Percentiles rank a stretch among this genome's conserved stretches.
Conservation (phyloP, 495 filamentous ascomycete species). For the Cairneyella variabilis region DNA sequence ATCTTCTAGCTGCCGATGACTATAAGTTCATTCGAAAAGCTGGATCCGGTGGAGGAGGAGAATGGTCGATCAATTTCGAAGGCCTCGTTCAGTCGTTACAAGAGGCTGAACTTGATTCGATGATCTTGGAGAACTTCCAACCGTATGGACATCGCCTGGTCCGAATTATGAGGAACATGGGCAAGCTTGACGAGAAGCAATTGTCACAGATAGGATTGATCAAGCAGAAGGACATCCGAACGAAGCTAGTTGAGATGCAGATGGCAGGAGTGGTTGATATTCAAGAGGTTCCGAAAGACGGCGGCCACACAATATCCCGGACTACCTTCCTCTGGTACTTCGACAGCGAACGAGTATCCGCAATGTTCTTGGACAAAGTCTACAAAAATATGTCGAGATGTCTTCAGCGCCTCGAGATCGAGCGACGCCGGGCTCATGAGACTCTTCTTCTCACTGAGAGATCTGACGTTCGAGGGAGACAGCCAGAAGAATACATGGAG, state of each 20-base stretch:
- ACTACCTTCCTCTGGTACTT: constrained; percentile 90
- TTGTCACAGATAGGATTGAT: constrained; percentile 70
- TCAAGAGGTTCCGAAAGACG: constrained; percentile 88
- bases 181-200: constrained; percentile 88
- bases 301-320: constrained; percentile 66
- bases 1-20: constrained; percentile 67
- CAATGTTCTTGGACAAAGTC: constrained; percentile 64
- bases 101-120: constrained; percentile 70
- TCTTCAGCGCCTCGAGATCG: constrained; percentile 69
- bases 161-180: constrained; percentile 77
- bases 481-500: constrained; percentile 65
- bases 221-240: constrained; percentile 73
- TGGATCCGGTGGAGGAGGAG: constrained; percentile 50
- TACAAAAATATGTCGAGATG: constrained; percentile 89
- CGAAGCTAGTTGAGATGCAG: constrained; percentile 76
- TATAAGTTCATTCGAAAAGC: constrained; percentile 62
- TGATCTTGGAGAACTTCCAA: constrained; percentile 73
- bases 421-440: constrained; percentile 60
- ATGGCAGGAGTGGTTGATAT: constrained; percentile 77
- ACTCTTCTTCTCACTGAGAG: constrained; percentile 75
- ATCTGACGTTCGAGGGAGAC: constrained; percentile 75
- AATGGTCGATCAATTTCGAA: constrained; percentile 78
- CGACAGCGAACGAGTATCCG: constrained; percentile 64
- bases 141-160: constrained; percentile 69
- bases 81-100: constrained; percentile 63